phyloP scores from a whole-genome alignment of 352 stramenopile species.

The Pythium phragmitis region DNA sequence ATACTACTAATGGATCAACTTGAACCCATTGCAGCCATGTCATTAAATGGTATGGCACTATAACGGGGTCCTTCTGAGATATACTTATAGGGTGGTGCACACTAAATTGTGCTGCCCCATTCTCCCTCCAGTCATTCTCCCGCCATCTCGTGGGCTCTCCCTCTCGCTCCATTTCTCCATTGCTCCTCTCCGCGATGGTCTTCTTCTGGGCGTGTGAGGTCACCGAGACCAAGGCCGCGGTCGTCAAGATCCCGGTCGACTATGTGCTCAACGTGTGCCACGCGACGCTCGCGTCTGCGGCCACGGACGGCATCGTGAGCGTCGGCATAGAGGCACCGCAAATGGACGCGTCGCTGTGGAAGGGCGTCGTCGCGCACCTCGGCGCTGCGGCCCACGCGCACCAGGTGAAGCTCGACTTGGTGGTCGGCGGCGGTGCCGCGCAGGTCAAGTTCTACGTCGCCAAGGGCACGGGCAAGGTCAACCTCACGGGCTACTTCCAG shows the following conservation, averaged over 20 bases:
- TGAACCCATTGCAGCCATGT: constrained; percentile 15
- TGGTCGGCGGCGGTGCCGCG: constrained; percentile 43
- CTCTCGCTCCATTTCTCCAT: constrained; percentile 4
- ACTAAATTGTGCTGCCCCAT: not conserved
- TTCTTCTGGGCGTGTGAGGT: constrained; percentile 44
- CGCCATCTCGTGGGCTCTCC: not conserved
- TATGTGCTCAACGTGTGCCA: constrained; percentile 45
- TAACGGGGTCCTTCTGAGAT: not conserved
- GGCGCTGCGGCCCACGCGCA: constrained; percentile 40
- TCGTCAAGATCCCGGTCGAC: constrained; percentile 36
- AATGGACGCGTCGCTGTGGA: constrained; percentile 61
- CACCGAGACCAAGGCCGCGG: constrained; percentile 37
- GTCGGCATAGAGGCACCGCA: constrained; percentile 65
- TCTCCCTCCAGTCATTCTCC: constrained; percentile 20
- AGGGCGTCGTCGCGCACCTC: constrained; percentile 64
- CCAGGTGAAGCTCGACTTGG: constrained; percentile 81
- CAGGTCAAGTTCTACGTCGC: constrained; percentile 80
- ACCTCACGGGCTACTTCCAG: constrained; percentile 85
- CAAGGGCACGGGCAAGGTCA: constrained; percentile 55
- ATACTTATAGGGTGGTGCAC: constrained; percentile 9
- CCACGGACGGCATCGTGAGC: constrained; percentile 33
- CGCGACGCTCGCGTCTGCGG: constrained; percentile 30
- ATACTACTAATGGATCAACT: constrained; percentile 22
- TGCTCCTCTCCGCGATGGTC: constrained; percentile 22
- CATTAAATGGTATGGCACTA: not conserved